A percentile compares a stretch with the other conserved stretches of the same genome.
Conservation (phyloP, 371 early-diverging fungal species). For the Parasitella parasitica region DNA sequence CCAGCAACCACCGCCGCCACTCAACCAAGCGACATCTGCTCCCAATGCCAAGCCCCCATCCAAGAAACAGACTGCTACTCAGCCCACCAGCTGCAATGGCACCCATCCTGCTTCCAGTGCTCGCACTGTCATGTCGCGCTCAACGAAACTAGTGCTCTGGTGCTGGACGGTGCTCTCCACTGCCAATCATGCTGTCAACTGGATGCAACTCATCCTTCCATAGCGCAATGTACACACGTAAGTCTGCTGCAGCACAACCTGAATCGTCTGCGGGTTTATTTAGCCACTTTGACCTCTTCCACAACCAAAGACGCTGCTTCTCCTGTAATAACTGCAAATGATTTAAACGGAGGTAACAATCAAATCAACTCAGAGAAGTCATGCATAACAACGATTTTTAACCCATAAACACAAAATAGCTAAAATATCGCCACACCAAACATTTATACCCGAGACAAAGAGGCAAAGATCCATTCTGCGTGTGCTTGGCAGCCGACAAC, state of each 20-base stretch:
- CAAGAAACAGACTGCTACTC: constrained; percentile 6
- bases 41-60: constrained; percentile 4
- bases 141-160: constrained; percentile 14
- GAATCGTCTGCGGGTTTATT: background rate
- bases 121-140: constrained; percentile 51
- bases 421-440: background rate
- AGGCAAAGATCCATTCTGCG: constrained; percentile 6
- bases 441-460: constrained; percentile 5
- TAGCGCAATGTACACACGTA: constrained; percentile 1
- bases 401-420: background rate
- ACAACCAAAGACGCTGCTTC: background rate
- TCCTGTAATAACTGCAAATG: background rate
- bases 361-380: background rate
- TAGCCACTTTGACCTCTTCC: background rate
- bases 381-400: background rate
- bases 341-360: background rate
- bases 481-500: background rate
- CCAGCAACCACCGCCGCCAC: background rate
- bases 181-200: constrained; percentile 2
- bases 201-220: background rate
- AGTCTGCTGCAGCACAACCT: background rate
- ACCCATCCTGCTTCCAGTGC: constrained; percentile 77
- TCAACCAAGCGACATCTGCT: background rate
- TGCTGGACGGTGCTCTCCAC: background rate
- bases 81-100: constrained; percentile 54